Base-by-base conservation (phyloP, 805 yeast genomes). In the Yamadazyma sp. region DNA sequence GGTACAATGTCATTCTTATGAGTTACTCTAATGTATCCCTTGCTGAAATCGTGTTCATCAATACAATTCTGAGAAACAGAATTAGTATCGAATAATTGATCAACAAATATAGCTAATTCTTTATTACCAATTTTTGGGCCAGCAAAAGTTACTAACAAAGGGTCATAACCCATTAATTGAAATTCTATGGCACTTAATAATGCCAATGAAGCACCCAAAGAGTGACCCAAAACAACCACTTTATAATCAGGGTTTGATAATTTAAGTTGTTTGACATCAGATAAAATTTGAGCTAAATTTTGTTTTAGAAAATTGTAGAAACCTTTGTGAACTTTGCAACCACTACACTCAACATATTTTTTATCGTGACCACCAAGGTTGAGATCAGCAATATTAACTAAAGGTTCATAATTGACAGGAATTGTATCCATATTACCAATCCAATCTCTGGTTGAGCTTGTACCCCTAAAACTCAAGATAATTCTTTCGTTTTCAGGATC, bases 161-260 rank as follows among this genome's bases (percentile, higher is more conserved):
- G 82, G 6, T 73, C 53, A 38, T 59, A 60, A 0, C 86, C 86
- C 50, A 73, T 43, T 13, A 76, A 48, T 36, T 70, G 58, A 30
- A 80, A 63, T 47, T 84, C 93, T 15, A 78, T 64, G 0, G 83
- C 91, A 7, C 76, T 70, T 22, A 85, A 56, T 4, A 69, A 57
- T 1, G 88, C 81, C 33, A 82, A 54, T 0, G 89, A 88, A 5
- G 81, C 94, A 3, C 88, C 89, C 27, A 85, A 56, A 0, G 93
- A 85, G 56, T 86, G 95, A 0, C 94, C 94, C 1, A 79, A 62
- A 1, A 81, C 66, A 1, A 73, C 65, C 4, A 82, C 39, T 14
- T 63, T 52, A 50, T 78, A 81, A 16, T 65, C 69, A 0, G 78
- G 74, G 47, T 70, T 57, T 13, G 60, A 48, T 8, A 53, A 39